Evolutionary conservation across 1,284 basidiomycete genomes (phyloP).

Genomic region (Marasmius sp.): DNA sequence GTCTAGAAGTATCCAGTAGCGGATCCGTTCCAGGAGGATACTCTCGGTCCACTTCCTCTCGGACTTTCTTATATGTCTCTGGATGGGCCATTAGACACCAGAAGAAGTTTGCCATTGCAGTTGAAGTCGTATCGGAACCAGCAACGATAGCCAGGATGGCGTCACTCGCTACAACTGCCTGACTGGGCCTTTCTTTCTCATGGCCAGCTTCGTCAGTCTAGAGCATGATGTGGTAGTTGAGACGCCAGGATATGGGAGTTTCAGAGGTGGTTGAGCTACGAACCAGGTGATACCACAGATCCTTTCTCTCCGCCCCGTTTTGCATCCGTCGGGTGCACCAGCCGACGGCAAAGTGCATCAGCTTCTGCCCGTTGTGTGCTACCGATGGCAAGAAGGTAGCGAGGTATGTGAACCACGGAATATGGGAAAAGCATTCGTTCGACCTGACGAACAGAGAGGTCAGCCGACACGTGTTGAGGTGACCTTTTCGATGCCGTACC

Average conservation of each 20-base stretch:
- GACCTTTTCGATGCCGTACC: background rate
- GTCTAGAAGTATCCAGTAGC: background rate
- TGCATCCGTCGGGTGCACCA: conserved; percentile 34
- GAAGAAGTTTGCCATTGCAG: conserved; percentile 33
- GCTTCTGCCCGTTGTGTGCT: conserved; percentile 20
- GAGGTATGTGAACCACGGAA: background rate
- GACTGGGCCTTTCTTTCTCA: conserved; percentile 34
- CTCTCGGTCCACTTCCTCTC: conserved; percentile 33
- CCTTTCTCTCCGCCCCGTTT: conserved; percentile 37
- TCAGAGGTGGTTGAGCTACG: background rate
- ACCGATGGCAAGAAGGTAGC: background rate
- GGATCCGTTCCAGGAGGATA: background rate
- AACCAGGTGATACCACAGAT: conserved; percentile 47
- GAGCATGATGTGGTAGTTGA: background rate
- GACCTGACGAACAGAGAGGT: background rate
- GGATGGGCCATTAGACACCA: conserved; percentile 47
- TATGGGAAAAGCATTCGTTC: background rate
- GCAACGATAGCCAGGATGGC: conserved; percentile 50
- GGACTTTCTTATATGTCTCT: conserved; percentile 40
- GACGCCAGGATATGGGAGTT: background rate
- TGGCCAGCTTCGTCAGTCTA: conserved; percentile 45
- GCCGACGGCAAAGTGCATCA: conserved; percentile 28
- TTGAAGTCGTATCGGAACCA: conserved; percentile 58
- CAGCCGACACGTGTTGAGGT: background rate
- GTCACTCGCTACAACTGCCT: conserved; percentile 41